Evolutionary conservation across 164 flowering plant genomes (phyloP).

Genomic region (Protea cynaroides): DNA sequence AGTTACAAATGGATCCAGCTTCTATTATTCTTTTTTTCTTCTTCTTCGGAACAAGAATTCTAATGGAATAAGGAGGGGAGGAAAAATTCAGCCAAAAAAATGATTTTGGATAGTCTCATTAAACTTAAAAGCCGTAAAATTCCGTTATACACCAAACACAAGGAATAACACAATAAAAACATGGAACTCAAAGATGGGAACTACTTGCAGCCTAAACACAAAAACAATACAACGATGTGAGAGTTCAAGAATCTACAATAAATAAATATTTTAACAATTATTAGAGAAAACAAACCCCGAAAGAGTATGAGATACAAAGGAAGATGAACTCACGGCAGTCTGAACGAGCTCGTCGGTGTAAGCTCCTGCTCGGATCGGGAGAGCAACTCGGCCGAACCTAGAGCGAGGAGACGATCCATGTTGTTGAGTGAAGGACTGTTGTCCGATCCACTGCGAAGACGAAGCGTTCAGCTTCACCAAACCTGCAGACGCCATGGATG

Average conservation of each 20-base stretch:
- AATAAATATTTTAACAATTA: too few species aligned
- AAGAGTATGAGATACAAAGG: neutral
- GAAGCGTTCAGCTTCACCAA: conserved; percentile 48
- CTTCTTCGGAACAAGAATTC: too few species aligned
- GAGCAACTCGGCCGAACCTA: conserved; percentile 36
- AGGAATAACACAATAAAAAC: neutral
- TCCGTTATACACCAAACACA: neutral
- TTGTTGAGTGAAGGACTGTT: conserved; percentile 41
- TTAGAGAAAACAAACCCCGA: neutral
- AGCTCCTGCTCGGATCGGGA: conserved; percentile 59
- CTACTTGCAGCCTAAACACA: neutral
- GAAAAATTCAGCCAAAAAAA: too few species aligned
- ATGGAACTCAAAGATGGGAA: too few species aligned
- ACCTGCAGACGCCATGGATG: conserved; percentile 54
- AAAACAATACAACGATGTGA: neutral
- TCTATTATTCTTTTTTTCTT: too few species aligned
- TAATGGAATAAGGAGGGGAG: too few species aligned
- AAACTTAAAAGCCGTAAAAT: too few species aligned
- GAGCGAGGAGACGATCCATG: conserved; percentile 30
- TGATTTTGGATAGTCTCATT: too few species aligned
- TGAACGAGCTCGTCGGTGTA: conserved; percentile 77
- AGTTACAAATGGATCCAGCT: too few species aligned
- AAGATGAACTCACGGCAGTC: conserved; percentile 57
- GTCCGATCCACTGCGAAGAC: conserved; percentile 68
- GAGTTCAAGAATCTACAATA: neutral